phyloP scores from a whole-genome alignment of 176 grass and related monocot genomes.

The Chloris gayana region DNA sequence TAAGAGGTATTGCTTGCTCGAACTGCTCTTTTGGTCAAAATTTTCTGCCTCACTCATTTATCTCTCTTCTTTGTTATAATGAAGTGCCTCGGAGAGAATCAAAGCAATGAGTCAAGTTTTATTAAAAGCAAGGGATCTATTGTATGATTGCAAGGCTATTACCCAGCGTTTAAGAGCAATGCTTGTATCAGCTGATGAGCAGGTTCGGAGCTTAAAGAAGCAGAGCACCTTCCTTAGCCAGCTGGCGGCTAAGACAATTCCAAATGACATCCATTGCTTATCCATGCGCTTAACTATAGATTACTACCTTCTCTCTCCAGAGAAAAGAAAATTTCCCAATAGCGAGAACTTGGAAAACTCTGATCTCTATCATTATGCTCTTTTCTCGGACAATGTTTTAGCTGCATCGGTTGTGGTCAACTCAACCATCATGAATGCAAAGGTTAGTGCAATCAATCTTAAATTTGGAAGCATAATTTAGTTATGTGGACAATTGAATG shows the following conservation, averaged over 20 bases:
- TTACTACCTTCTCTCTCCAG: conserved; percentile 65
- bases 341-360: conserved; percentile 67
- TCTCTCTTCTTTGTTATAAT: conserved; percentile 19
- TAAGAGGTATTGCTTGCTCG: conserved; percentile 32
- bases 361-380: conserved; percentile 67
- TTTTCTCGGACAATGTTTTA: conserved; percentile 75
- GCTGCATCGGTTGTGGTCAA: conserved; percentile 76
- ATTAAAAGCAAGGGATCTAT: conserved; percentile 51
- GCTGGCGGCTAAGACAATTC: conserved; percentile 69
- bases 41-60: background rate
- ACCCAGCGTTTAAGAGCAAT: conserved; percentile 55
- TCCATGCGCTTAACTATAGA: conserved; percentile 70
- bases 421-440: conserved; percentile 66
- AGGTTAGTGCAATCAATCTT: conserved; percentile 40
- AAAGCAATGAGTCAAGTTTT: conserved; percentile 61
- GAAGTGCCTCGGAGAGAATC: conserved; percentile 49
- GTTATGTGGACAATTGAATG: background rate
- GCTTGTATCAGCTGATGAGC: conserved; percentile 66
- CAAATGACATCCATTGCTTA: conserved; percentile 68
- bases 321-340: conserved; percentile 65
- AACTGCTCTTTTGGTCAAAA: background rate
- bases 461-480: conserved; percentile 8
- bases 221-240: conserved; percentile 74
- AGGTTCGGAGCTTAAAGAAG: conserved; percentile 74
- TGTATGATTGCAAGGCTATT: conserved; percentile 59